phyloP scores from a whole-genome alignment of 805 yeast genomes.

The Citeromyces nyonsensis region DNA sequence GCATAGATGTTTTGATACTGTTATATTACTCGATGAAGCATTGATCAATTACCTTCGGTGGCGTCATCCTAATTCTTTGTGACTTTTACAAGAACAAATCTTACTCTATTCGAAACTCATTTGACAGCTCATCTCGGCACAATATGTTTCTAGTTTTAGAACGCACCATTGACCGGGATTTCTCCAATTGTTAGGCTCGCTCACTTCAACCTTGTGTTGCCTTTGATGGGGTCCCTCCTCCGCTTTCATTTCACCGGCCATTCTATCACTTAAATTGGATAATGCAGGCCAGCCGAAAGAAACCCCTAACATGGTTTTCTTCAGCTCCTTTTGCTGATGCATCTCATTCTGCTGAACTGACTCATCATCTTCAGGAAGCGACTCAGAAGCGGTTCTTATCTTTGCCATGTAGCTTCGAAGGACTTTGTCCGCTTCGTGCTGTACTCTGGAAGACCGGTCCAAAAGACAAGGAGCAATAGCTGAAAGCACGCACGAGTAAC shows the following conservation, averaged over 20 bases:
- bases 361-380: slow-evolving; percentile 9
- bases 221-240: slow-evolving; percentile 1
- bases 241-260: slow-evolving; percentile 2
- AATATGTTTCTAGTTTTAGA: too few relatives aligned
- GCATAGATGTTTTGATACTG: too few relatives aligned
- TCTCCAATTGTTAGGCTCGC: too few relatives aligned
- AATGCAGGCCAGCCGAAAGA: slow-evolving; percentile 9
- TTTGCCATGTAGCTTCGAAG: slow-evolving; percentile 46
- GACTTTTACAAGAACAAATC: too few relatives aligned
- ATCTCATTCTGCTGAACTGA: slow-evolving; percentile 9
- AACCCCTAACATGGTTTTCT: slow-evolving; percentile 6
- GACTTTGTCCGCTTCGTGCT: slow-evolving; percentile 55
- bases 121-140: too few relatives aligned
- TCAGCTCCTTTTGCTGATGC: slow-evolving; percentile 4
- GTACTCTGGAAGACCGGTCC: slow-evolving; percentile 56
- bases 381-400: slow-evolving; percentile 29
- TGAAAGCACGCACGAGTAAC: slow-evolving; percentile 69
- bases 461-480: slow-evolving; percentile 74
- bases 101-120: too few relatives aligned
- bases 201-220: too few relatives aligned
- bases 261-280: slow-evolving; percentile 2
- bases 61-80: too few relatives aligned
- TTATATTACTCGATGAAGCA: too few relatives aligned
- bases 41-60: too few relatives aligned
- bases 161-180: too few relatives aligned